Evolutionary conservation across 148 eudicot species (phyloP), one percentile per base, ranked within the genome.

Genomic region (Diospyros lotus): DNA sequence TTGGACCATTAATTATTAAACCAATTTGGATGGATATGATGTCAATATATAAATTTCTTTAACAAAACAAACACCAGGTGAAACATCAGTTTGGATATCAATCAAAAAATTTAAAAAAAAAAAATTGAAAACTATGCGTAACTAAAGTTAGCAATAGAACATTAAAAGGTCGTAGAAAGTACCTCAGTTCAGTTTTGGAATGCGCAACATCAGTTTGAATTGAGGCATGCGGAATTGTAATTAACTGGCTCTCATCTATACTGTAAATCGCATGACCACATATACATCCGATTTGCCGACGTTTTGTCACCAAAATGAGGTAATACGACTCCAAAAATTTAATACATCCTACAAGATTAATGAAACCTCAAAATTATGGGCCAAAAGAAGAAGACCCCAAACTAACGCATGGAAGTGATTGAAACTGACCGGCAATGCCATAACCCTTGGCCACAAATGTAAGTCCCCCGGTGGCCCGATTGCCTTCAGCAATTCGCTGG

Each of bases 181-280:
- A 95, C 99, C 99, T 89, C 77, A 88, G 80, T 84, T 95, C 99
- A 44, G 91, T 88, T 85, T 95, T 93, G 45, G 98, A 95, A 84
- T 91, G 89, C 64, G 99, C 96, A 66, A 84, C 73, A 69, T 95
- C 98, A 42, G 97, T 88, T 85, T 88, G 96, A 77, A 95, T 84
- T 28, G 99, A 86, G 28, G 84, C 84, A 77, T 93, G 97, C 9
- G 99, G 99, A 72, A 95, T 89, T 38, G 94, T 84, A n/a, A 95
- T 89, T 76, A 95, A 78, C 74, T 95, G 97, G 79, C 89, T 92
- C 82, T 95, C 98, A 63, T 90, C 94, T 81, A 95, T 95, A 60
- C 89, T 72, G 77, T 93, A 95, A 59, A 95, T 87, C n/a, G 98
- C 94, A 89, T 95, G 98, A 66, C 99, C 99, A 84, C 99, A 93